These are phyloP conservation scores for Vanrija humicola DNA, from an alignment of 1,284 basidiomycete genomes.

Conservation along the genomic window DNA sequence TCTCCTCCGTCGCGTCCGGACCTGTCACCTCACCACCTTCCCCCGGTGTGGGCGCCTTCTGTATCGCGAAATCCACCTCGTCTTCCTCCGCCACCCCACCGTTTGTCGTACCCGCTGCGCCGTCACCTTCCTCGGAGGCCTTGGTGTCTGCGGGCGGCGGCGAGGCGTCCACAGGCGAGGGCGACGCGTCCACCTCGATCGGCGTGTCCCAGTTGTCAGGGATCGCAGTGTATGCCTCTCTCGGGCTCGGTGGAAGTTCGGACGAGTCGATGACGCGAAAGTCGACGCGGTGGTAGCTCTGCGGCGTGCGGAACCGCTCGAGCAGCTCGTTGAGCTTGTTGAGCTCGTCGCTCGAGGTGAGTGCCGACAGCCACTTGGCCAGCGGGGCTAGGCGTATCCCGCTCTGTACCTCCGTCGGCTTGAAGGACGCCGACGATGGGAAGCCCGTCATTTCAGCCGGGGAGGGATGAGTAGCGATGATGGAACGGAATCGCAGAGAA, in stretches of 20 bases:
- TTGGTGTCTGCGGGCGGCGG: background rate
- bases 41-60: no score
- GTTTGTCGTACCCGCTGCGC: background rate
- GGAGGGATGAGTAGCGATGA: background rate
- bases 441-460: background rate
- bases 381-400: slow-evolving; percentile 35
- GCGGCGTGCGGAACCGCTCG: slow-evolving; percentile 31
- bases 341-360: slow-evolving; percentile 23
- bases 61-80: background rate
- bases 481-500: background rate
- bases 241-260: slow-evolving; percentile 23
- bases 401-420: slow-evolving; percentile 27
- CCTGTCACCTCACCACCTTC: no score
- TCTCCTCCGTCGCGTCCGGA: no score
- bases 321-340: slow-evolving; percentile 37
- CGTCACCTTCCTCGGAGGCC: background rate
- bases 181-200: slow-evolving; percentile 4
- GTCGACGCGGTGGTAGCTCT: slow-evolving; percentile 37
- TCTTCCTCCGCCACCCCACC: background rate
- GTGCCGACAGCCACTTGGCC: slow-evolving; percentile 26
- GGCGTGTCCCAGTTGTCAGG: slow-evolving; percentile 1
- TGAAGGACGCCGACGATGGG: slow-evolving; percentile 14
- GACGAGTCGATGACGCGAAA: slow-evolving; percentile 28
- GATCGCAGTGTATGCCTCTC: background rate
- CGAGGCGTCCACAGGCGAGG: slow-evolving; percentile 4